Evolutionary conservation across 345 rosid species (phyloP).

Genomic region (Noccaea bulbosa): DNA sequence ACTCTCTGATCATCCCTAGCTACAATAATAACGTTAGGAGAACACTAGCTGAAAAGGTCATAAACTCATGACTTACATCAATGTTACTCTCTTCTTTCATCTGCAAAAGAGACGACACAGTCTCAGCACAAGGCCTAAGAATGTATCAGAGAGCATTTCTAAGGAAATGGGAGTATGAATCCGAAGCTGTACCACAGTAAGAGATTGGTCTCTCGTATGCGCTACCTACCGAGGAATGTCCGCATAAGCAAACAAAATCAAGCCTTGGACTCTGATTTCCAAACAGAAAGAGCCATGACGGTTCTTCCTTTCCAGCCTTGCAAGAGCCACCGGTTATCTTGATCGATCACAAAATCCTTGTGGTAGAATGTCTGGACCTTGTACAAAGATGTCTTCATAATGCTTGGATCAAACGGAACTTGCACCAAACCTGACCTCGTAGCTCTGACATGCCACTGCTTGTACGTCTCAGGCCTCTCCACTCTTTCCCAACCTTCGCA

Average conservation of each 20-base stretch:
- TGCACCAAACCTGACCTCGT: conserved; percentile 79
- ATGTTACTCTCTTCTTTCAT: conserved; percentile 16
- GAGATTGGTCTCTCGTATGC: neutral
- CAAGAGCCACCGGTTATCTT: conserved; percentile 74
- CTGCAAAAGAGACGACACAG: conserved; percentile 31
- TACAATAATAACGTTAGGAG: conserved; percentile 37
- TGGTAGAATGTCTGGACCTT: conserved; percentile 62
- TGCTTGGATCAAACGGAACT: conserved; percentile 56
- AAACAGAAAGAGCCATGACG: conserved; percentile 70
- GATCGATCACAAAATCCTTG: conserved; percentile 78
- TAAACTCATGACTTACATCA: conserved; percentile 21
- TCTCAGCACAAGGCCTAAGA: conserved; percentile 11
- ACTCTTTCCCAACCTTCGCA: conserved; percentile 94
- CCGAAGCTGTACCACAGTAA: conserved; percentile 5
- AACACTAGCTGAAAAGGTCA: conserved; percentile 33
- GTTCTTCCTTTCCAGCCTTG: conserved; percentile 98
- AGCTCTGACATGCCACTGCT: conserved; percentile 86
- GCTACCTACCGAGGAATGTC: neutral
- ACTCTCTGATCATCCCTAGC: conserved; percentile 39
- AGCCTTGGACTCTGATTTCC: conserved; percentile 65
- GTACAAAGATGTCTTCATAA: conserved; percentile 49
- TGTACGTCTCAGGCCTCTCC: conserved; percentile 93
- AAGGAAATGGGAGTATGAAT: neutral
- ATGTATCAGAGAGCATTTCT: neutral
- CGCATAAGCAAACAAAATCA: neutral